Base-by-base conservation (phyloP, 2,329 filamentous ascomycete genomes). In the Aureobasidium sp. region DNA sequence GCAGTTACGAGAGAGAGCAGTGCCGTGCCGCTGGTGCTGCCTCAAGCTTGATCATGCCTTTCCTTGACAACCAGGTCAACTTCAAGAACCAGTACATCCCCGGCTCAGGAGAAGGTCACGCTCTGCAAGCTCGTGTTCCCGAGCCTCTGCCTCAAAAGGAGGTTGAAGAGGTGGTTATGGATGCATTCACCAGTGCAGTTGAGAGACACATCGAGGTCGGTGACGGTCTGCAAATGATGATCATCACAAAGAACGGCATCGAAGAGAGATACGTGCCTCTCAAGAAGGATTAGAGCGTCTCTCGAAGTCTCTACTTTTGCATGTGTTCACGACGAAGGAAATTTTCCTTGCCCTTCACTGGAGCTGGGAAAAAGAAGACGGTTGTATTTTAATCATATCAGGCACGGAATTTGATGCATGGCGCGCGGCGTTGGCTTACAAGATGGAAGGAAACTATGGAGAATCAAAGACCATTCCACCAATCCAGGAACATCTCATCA, bases 11-110 rank as follows among this genome's bases (percentile, higher is more conserved):
- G 82, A 83, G 94, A 67, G 94, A 99, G 79, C 90, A 96, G 79
- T 97, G 92, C 79, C 87, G 93, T 67, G 92, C 94, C 39, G 94
- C 90, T 46, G 94, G 94, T 70, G 92, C 94, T 15, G 88, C 91
- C 60, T 69, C 67, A 52, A 94, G 90, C 71, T 79, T 99, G 76
- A 99, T 99, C 78, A 99, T 97, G 90, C 94, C 94, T 1, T 99
- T 99, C 82, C 79, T 99, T 72, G 94, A 99, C 77, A 99, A 99
- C 76, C 95, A 99, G 79, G 94, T 99, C 80, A 97, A 97, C 80
- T 93, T 93, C 82, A 99, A 97, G 84, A 99, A 99, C 76, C 93
- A 97, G 80, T 96, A 96, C 74, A 82, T 94, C 62, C 91, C 93
- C 12, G 90, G 88, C 51, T 93, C 89, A 70, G 91, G 91, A 62